A percentile compares a stretch with the other conserved stretches of the same genome.
phyloP scores from a whole-genome alignment of 345 rosid species.

The Tarenaya hassleriana region DNA sequence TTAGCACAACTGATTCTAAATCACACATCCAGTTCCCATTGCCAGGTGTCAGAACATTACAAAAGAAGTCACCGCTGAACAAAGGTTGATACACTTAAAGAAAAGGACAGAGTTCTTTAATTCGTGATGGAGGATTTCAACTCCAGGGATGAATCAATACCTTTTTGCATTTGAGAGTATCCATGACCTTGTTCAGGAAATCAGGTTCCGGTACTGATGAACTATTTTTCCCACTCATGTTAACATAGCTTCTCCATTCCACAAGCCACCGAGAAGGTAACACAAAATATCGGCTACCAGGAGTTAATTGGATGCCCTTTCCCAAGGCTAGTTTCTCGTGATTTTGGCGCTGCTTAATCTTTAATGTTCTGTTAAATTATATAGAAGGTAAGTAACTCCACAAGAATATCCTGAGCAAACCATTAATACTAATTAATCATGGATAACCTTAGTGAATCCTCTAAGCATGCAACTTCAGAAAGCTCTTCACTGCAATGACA shows the following conservation, averaged over 20 bases:
- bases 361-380: constrained; percentile 58
- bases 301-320: constrained; percentile 50
- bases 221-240: constrained; percentile 58
- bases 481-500: constrained; percentile 63
- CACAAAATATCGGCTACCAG: constrained; percentile 58
- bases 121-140: too few species aligned
- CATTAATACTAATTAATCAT: constrained; percentile 20
- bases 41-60: constrained; percentile 15
- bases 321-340: constrained; percentile 81
- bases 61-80: constrained; percentile 10
- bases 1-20: constrained; percentile 2
- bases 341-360: constrained; percentile 74
- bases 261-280: constrained; percentile 78
- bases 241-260: constrained; percentile 77
- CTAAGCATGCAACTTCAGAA: constrained; percentile 83
- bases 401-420: constrained; percentile 7
- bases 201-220: constrained; percentile 64
- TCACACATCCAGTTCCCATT: not conserved
- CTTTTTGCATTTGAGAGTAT: constrained; percentile 71
- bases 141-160: too few species aligned
- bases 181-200: constrained; percentile 49
- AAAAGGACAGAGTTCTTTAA: too few species aligned
- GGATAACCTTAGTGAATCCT: constrained; percentile 73
- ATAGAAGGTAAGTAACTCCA: constrained; percentile 27
- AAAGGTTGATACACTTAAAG: constrained; percentile 22